A percentile compares a stretch with the other conserved stretches of the same genome.
These are phyloP conservation scores for Claviceps capensis DNA, from an alignment of 2,329 filamentous ascomycete genomes.

Conservation along the genomic window DNA sequence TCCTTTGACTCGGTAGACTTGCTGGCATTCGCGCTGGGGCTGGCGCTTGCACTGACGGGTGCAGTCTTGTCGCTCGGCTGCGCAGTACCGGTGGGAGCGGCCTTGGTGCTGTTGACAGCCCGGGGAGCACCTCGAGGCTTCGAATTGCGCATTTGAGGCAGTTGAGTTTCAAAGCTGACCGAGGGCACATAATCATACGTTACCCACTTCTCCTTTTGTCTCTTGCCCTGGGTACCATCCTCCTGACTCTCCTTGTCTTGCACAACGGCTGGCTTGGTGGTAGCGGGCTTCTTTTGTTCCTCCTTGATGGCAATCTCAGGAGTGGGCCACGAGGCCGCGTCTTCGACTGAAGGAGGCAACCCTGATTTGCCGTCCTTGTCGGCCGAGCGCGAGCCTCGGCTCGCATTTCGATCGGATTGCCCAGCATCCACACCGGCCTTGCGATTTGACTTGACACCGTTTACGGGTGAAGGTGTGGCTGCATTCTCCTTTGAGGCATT, in stretches of 20 bases:
- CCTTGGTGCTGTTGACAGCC: conserved; percentile 25
- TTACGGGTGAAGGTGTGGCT: conserved; percentile 12
- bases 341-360: conserved; percentile 51
- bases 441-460: conserved; percentile 27
- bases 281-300: conserved; percentile 51
- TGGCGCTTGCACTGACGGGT: conserved; percentile 6
- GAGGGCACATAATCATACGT: conserved; percentile 69
- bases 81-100: conserved; percentile 17
- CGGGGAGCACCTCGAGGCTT: conserved; percentile 38
- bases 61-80: conserved; percentile 25
- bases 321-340: conserved; percentile 79
- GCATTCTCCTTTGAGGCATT: conserved; percentile 12
- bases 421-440: conserved; percentile 26
- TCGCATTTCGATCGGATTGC: conserved; percentile 28
- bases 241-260: conserved; percentile 53
- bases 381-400: conserved; percentile 30
- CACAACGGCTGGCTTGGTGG: conserved; percentile 43
- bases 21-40: conserved; percentile 13
- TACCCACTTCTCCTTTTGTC: conserved; percentile 77
- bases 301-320: conserved; percentile 62
- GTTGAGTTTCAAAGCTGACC: conserved; percentile 74
- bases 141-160: conserved; percentile 41
- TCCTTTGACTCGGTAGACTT: conserved; percentile 23
- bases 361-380: conserved; percentile 27
- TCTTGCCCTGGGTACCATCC: conserved; percentile 27